A percentile compares a stretch with the other conserved stretches of the same genome.
These are phyloP conservation scores for Tremella fuciformis DNA, from an alignment of 768 basidiomycete species.

Conservation along the genomic window DNA sequence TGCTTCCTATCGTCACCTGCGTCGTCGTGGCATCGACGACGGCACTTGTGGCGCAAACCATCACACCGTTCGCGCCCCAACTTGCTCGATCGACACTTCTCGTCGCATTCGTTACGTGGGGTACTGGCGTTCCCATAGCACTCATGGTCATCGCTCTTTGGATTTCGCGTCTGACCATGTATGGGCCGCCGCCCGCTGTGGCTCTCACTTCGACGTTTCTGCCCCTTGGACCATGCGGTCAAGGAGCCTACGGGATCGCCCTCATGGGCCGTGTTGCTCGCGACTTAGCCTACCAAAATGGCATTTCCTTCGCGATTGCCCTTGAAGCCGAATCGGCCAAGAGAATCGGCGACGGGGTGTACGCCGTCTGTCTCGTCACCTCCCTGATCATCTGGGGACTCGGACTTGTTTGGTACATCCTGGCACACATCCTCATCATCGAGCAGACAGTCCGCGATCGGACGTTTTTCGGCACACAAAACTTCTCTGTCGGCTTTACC, in stretches of 20 bases:
- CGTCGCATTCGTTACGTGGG: slow-evolving; percentile 57
- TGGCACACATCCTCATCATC: slow-evolving; percentile 36
- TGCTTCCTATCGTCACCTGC: slow-evolving; percentile 72
- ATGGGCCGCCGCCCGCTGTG: slow-evolving; percentile 21
- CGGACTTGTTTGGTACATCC: slow-evolving; percentile 43
- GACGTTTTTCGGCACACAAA: slow-evolving; percentile 18
- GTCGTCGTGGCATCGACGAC: slow-evolving; percentile 70
- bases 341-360: slow-evolving; percentile 30
- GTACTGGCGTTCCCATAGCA: slow-evolving; percentile 61
- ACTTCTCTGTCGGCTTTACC: slow-evolving; percentile 31
- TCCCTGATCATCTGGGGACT: slow-evolving; percentile 50
- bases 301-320: slow-evolving; percentile 1
- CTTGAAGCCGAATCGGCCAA: slow-evolving; percentile 1
- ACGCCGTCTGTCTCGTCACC: slow-evolving; percentile 32
- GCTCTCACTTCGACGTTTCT: slow-evolving; percentile 59
- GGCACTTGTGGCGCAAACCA: slow-evolving; percentile 59
- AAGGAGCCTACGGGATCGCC: slow-evolving; percentile 56
- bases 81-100: slow-evolving; percentile 61
- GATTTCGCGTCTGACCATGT: slow-evolving; percentile 60
- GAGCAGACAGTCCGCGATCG: slow-evolving; percentile 22
- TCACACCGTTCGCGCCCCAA: slow-evolving; percentile 56
- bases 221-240: slow-evolving; percentile 71
- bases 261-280: slow-evolving; percentile 35
- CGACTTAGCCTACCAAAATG: slow-evolving; percentile 23
- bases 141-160: slow-evolving; percentile 68